A percentile compares a stretch with the other conserved stretches of the same genome.
phyloP scores from a whole-genome alignment of 2,329 filamentous ascomycete genomes.

The Curvularia sp. region DNA sequence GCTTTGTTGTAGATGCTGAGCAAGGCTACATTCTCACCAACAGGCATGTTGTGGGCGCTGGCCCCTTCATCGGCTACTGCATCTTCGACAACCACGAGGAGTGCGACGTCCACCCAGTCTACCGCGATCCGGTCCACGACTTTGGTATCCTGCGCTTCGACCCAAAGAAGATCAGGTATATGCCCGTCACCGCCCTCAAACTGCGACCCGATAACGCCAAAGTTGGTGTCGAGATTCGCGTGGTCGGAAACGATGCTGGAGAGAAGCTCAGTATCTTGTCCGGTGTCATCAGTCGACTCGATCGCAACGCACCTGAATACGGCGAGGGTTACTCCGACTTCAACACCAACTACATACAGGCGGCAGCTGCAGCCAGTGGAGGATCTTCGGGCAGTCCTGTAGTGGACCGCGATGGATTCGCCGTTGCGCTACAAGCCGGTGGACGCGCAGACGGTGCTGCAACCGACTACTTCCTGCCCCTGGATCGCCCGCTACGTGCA shows the following conservation, averaged over 20 bases:
- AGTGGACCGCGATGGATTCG: constrained; percentile 91
- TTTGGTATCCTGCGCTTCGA: constrained; percentile 98
- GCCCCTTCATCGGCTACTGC: constrained; percentile 97
- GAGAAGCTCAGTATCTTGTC: constrained; percentile 98
- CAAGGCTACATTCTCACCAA: constrained; percentile 71
- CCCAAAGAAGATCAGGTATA: constrained; percentile 95
- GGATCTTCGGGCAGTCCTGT: constrained; percentile 98
- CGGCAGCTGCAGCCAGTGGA: constrained; percentile 93
- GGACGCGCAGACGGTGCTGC: constrained; percentile 93
- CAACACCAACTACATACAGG: constrained; percentile 96
- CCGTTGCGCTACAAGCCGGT: constrained; percentile 91
- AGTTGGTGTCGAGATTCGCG: constrained; percentile 92
- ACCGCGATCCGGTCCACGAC: constrained; percentile 97
- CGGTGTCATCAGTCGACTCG: constrained; percentile 93
- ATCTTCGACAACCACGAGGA: constrained; percentile 99
- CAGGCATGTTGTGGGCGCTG: constrained; percentile 87
- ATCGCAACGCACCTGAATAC: constrained; percentile 93
- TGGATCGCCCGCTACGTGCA: constrained; percentile 88
- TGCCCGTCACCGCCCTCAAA: constrained; percentile 81
- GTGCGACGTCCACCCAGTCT: constrained; percentile 94
- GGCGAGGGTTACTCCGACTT: constrained; percentile 98
- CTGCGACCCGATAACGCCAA: constrained; percentile 84
- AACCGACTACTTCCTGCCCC: constrained; percentile 94
- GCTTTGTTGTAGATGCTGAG: constrained; percentile 96
- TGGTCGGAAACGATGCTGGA: constrained; percentile 97